Evolutionary conservation across 2,329 filamentous ascomycete genomes (phyloP), one percentile per base, ranked within the genome.

Genomic region (Paracoccidioides lutzii): DNA sequence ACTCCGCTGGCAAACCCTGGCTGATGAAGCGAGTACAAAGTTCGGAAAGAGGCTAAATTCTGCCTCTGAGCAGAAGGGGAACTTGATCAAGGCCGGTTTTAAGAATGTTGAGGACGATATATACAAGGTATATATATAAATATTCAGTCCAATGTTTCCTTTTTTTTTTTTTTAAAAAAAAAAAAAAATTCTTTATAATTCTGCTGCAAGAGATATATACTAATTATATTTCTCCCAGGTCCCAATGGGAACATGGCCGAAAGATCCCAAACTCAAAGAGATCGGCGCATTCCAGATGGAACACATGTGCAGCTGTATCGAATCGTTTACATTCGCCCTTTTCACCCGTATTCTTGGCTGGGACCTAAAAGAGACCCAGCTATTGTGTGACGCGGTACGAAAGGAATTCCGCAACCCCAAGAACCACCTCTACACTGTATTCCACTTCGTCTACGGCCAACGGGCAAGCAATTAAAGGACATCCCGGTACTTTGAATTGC

Each of bases 221-320:
- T 51, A 40, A 51, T 32, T 28, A 30, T 6, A 32, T 37, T 15
- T n/a, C 33, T 14, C n/a, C 6, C 30, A 52, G 15, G 12, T 43
- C 12, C 65, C 65, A 3, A 57, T 70, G 12, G 67, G 67, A 4
- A 57, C 62, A 6, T 70, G 67, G 67, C 75, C 76, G 0, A 73
- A 71, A 49, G 73, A 77, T 38, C 66, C 68, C 6, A 69, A 71
- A 30, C 70, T 75, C 52, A 81, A 79, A 62, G 71, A 78, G 53
- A 60, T 81, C 1, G 78, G 77, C 6, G 53, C 59, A 44, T 65
- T 60, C 35, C 52, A 63, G 10, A 58, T 58, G 45, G 50, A 60
- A 12, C 58, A 65, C 41, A 58, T 65, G 50, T 58, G 57, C 35
- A 62, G 63, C 50, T 61, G 61, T 33, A 56, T 67, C 5, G 56